Evolutionary conservation across 73 alveolate genomes (phyloP), one percentile per base, ranked within the genome.

Genomic region (Durusdinium trenchii): DNA sequence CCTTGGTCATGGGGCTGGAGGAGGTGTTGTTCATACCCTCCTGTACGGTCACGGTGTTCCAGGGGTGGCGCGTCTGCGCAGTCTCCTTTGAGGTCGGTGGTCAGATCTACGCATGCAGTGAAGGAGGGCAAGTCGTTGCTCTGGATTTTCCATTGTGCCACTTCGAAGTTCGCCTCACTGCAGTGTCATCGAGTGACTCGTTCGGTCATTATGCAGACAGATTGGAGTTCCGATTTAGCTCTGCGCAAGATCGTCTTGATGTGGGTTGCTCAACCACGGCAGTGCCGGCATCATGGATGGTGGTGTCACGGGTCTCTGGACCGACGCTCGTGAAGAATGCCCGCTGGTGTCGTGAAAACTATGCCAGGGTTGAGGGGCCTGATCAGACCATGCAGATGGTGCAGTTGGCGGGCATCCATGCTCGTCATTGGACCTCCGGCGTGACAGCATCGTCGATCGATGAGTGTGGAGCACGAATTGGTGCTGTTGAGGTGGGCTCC

Each of bases 341-440:
- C 84, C 47, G 40, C 26, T 3, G 14, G 84, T 6, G 9, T 30
- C 6, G 84, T 35, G 50, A 32, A 6, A 46, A 71, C 51, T 18
- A 48, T 10, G 84, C 84, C 23, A 12, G 84, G 6, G 47, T 71
- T 18, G 84, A 18, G 40, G 84, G 50, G 35, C 84, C 84, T 3
- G 84, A 71, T 6, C 50, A 71, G 50, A 71, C 50, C 16, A 48
- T 36, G 26, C 81, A 67, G 81, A 6, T 67, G 81, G 6, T 28
- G 81, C 81, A 67, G 81, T 23, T 67, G 81, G 36, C 81, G 35
- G 35, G 35, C 81, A 23, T 67, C 81, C 81, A 67, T 67, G 81
- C 81, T n/a, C n/a, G n/a, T 67, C 81, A 67, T 28, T 67, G 81
- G 81, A 67, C 81, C 10, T 36, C 81, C 40, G 16, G 45, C 43